Conservation (phyloP, 2,329 filamentous ascomycete species). For the Berkeleyomyces rouxiae region DNA sequence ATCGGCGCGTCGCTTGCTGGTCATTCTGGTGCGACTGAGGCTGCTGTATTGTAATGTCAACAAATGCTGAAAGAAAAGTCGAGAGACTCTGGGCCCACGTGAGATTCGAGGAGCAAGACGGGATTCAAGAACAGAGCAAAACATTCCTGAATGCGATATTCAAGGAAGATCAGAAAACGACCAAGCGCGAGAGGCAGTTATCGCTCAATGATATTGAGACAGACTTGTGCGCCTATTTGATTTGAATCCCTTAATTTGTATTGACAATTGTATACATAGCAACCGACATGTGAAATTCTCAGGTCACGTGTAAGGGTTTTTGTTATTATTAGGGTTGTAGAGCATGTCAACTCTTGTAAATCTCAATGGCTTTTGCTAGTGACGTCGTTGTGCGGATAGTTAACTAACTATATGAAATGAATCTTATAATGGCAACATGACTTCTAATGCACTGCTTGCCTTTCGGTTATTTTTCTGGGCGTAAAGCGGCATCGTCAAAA, state of each 20-base stretch:
- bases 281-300: too few relatives aligned
- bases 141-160: not conserved
- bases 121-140: not conserved
- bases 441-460: not conserved
- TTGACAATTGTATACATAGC: too few relatives aligned
- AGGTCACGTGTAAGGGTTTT: not conserved
- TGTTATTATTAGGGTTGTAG: not conserved
- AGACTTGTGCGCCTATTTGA: too few relatives aligned
- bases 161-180: not conserved
- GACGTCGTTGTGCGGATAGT: not conserved
- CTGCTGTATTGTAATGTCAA: not conserved
- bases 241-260: too few relatives aligned
- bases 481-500: not conserved
- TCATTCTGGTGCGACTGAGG: not conserved
- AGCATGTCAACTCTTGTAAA: not conserved
- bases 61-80: not conserved
- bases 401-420: not conserved
- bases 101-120: not conserved
- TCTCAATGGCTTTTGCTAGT: not conserved
- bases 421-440: not conserved
- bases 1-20: slow-evolving; percentile 2
- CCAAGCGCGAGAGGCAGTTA: too few relatives aligned
- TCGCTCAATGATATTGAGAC: too few relatives aligned
- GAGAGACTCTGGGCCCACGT: not conserved
- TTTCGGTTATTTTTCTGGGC: not conserved